Evolutionary conservation across 257 asterid genomes (phyloP).

Genomic region (Salvia hispanica): DNA sequence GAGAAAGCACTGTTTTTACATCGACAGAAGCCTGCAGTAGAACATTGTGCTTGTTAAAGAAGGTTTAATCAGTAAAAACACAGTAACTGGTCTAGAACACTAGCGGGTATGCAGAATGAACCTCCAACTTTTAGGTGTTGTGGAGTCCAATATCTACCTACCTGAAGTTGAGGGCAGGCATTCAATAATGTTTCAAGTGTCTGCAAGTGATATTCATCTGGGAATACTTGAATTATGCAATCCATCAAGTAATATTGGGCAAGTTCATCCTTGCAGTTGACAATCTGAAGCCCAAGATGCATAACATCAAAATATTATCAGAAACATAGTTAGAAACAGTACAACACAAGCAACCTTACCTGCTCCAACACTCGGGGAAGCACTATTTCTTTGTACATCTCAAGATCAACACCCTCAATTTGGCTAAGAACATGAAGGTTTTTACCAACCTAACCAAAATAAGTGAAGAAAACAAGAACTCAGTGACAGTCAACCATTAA

Average conservation of each 20-base stretch:
- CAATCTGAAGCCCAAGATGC: constrained; percentile 59
- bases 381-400: constrained; percentile 87
- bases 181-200: constrained; percentile 89
- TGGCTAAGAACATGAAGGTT: constrained; percentile 98
- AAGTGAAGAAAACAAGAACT: constrained; percentile 23
- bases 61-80: constrained; percentile 26
- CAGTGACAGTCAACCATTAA: constrained; percentile 32
- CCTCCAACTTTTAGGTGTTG: constrained; percentile 16
- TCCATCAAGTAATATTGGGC: constrained; percentile 98
- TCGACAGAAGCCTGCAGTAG: constrained; percentile 83
- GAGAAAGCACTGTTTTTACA: constrained; percentile 90
- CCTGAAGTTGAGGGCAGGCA: constrained; percentile 99
- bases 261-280: constrained; percentile 96
- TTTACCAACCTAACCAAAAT: constrained; percentile 84
- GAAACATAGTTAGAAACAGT: constrained; percentile 9
- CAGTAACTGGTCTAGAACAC: constrained; percentile 1
- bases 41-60: constrained; percentile 27
- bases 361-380: constrained; percentile 97
- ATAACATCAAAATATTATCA: constrained; percentile 25
- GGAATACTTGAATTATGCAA: constrained; percentile 98
- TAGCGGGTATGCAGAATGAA: too few relatives aligned
- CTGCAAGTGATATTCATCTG: constrained; percentile 97
- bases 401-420: constrained; percentile 98
- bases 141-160: constrained; percentile 30
- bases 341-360: constrained; percentile 46